Evolutionary conservation across 345 rosid genomes (phyloP), one percentile per base, ranked within the genome.

Genomic region (Bruguiera sexangula): DNA sequence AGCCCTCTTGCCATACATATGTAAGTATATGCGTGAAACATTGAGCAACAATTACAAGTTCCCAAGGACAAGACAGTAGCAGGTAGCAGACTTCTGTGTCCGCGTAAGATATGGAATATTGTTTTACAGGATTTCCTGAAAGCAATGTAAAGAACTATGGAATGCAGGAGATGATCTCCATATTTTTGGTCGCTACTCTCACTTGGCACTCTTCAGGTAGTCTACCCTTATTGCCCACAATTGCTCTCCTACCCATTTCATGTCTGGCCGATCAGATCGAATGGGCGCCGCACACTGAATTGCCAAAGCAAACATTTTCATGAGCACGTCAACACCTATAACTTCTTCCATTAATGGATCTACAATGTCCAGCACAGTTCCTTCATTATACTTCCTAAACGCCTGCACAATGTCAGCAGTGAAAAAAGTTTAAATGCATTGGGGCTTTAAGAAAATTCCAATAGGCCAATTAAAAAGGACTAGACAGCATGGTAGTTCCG

Each of bases 211-310:
- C 76, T 76, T 95, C 20, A 90, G 72, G 74, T 85, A 85, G 69
- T 84, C 92, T 27, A 92, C 89, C 54, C 99, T 88, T 82, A 95
- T 90, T 21, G 74, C 88, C 99, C 99, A 95, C 70, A 95, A 73
- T 75, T 87, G 85, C 79, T 92, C 93, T 69, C 83, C 96, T 36
- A 87, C 99, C 26, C 79, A 56, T 77, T 85, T 85, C 99, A 95
- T 95, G 68, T 88, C 90, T 0, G 97, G 99, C 29, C 97, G 78
- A 50, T 92, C 93, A n/a, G 71, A 37, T 68, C 93, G 68, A 30
- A 82, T 60, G 0, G 99, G 99, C 22, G 97, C 99, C 16, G 96
- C 96, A 75, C 99, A 95, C 24, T 88, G 87, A 72, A 95, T 77
- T 37, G 97, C 99, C 80, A 95, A 82, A 73, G 74, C 74, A 70